A percentile compares a stretch with the other conserved stretches of the same genome.
Conservation (phyloP, 1,139 yeast species). For the Yamadazyma atmosphaerica region DNA sequence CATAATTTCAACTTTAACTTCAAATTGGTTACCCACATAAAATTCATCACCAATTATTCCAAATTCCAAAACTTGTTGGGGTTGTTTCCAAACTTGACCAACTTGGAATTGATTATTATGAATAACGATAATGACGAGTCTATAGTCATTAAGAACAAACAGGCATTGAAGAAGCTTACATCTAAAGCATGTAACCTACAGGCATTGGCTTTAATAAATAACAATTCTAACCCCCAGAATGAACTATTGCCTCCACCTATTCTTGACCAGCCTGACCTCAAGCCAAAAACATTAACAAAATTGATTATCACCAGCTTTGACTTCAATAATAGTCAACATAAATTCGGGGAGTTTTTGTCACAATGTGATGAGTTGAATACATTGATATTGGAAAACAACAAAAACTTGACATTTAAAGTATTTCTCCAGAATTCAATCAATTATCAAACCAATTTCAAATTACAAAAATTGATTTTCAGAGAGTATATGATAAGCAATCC, state of each 20-base stretch:
- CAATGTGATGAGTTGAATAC: conserved; percentile 19
- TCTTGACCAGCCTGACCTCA: conserved; percentile 9
- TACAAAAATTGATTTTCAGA: conserved; percentile 31
- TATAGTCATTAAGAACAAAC: conserved; percentile 6
- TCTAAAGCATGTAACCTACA: conserved; percentile 14
- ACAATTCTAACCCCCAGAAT: conserved; percentile 18
- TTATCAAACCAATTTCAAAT: conserved; percentile 27
- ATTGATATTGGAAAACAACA: conserved; percentile 37
- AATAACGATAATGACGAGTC: conserved; percentile 7
- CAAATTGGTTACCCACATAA: conserved; percentile 20
- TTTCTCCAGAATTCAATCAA: conserved; percentile 32
- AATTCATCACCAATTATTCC: conserved; percentile 26
- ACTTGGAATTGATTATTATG: conserved; percentile 22
- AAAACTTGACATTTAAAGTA: conserved; percentile 26
- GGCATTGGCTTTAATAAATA: conserved; percentile 26
- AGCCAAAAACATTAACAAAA: conserved; percentile 23
- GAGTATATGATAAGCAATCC: conserved; percentile 20
- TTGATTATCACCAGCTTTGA: conserved; percentile 33
- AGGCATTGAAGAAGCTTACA: conserved; percentile 8
- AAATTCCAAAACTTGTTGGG: conserved; percentile 24
- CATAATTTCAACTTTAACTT: conserved; percentile 29
- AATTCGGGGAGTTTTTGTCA: conserved; percentile 31
- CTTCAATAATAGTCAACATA: conserved; percentile 27
- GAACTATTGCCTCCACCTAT: conserved; percentile 15
- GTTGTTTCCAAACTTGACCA: conserved; percentile 28